Evolutionary conservation across 129 eudicot species (phyloP).

Genomic region (Heracleum sosnowskyi): DNA sequence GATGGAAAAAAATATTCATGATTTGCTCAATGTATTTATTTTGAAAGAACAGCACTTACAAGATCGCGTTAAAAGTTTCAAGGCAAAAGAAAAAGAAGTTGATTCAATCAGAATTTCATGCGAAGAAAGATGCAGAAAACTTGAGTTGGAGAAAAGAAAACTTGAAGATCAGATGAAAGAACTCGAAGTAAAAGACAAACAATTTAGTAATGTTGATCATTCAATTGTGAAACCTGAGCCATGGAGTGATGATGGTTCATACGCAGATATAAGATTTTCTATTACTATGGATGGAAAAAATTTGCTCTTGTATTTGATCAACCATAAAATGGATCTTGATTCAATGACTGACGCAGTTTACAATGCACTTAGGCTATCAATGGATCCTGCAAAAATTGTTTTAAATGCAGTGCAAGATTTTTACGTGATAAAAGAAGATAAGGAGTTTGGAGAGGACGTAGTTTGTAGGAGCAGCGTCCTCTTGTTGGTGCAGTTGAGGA

Average conservation of each 20-base stretch:
- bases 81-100: conserved; percentile 13
- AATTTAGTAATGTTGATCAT: not conserved
- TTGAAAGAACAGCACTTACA: not conserved
- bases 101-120: not conserved
- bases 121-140: not conserved
- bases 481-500: conserved; percentile 20
- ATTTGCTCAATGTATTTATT: not conserved
- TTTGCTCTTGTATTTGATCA: conserved; percentile 16
- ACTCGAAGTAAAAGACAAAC: conserved; percentile 7
- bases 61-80: not conserved
- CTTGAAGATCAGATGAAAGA: conserved; percentile 10
- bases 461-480: conserved; percentile 13
- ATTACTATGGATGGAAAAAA: conserved; percentile 18
- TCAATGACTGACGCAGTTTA: conserved; percentile 17
- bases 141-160: conserved; percentile 7
- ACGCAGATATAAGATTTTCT: not conserved
- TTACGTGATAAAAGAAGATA: conserved; percentile 3
- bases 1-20: not conserved
- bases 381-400: conserved; percentile 35
- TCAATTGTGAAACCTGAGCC: conserved; percentile 7
- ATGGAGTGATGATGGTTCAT: not conserved
- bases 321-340: conserved; percentile 17
- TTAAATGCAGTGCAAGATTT: conserved; percentile 31
- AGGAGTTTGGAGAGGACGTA: not conserved
- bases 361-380: conserved; percentile 22